Evolutionary conservation across 306 rosid genomes (phyloP), one percentile per base, ranked within the genome.

Genomic region (Prunus campanulata): DNA sequence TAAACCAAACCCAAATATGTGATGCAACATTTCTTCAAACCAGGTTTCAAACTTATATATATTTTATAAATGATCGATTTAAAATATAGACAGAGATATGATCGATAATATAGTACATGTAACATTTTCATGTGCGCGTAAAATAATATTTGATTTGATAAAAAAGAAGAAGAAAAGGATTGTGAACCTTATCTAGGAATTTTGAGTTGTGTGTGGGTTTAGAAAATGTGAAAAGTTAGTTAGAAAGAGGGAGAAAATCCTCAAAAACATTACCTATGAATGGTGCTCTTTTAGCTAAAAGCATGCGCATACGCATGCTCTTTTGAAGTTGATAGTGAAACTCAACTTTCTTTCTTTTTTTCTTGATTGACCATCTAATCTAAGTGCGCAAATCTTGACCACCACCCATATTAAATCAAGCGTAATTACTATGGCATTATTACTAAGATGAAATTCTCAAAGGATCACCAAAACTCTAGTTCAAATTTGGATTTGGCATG

Each of bases 331-430:
- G 77, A 74, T 61, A 6, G 70, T 61, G 70, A 79, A 79, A 71
- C 14, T 42, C 48, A 22, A n/a, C 77, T 71, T 70, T 60, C 4
- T 48, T 39, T 74, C 5, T 15, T 30, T 48, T 5, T 72, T 65
- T 51, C 78, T 75, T 71, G 78, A 51, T 81, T 87, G 85, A 85
- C 86, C 82, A 64, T 80, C 77, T 52, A 73, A 59, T 47, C 72
- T 68, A 80, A 86, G 87, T 87, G 91, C 78, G 85, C 90, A 78
- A 83, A 81, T 77, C 78, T 82, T 80, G 68, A 77, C 66, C 87
- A 77, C 50, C 78, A 69, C 54, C 62, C 77, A 32, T 75, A 55
- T 67, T 20, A 76, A 78, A 72, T 48, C 79, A 78, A 63, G 63
- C 30, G 60, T 3, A 64, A 66, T 78, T 68, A 74, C 79, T 62